Base-by-base conservation (phyloP, 805 yeast genomes). In the Nematodospora valgi region DNA sequence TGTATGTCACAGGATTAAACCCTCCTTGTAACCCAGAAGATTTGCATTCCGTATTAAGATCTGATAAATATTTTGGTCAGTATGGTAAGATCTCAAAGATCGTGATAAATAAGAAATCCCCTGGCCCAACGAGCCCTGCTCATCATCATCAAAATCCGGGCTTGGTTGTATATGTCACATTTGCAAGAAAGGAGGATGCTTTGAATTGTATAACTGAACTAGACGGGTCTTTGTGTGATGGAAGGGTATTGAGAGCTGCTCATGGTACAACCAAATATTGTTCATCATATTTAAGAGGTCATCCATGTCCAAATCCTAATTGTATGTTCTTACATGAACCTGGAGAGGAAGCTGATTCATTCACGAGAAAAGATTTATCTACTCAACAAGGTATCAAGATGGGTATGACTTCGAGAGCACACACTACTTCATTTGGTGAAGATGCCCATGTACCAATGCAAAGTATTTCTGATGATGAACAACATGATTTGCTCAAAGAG, bases 261-360 rank as follows among this genome's bases (percentile, higher is more conserved):
- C 95, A 89, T 59, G 99, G 99, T 56, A 93, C 98, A 4, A 93
- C 99, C 9, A 93, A 93, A 61, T 93, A 93, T 66, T 93, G 99
- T 59, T 86, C 96, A n/a, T 83, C 95, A 3, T 93, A 93, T 56
- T 67, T 93, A 45, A 75, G 97, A 48, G 97, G 96, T 23, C 94
- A 86, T 57, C 82, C 93, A 7, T 93, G 99, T 64, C 98, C 96
- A 40, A 93, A 93, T 62, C 98, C 98, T 43, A 87, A 88, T 54
- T 93, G 99, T 72, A 93, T 93, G 98, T 93, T 93, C 53, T 72
- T 93, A 51, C 99, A 93, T 59, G 98, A 93, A 62, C 98, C 98
- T 5, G 98, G 99, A 40, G 99, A 93, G 68, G 98, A 93, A 59
- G 98, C 98, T 2, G 98, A 93, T 52, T 84, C 95, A 8, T 91